Evolutionary conservation across 2,329 filamentous ascomycete genomes (phyloP).

Genomic region (Aureobasidium sp.): DNA sequence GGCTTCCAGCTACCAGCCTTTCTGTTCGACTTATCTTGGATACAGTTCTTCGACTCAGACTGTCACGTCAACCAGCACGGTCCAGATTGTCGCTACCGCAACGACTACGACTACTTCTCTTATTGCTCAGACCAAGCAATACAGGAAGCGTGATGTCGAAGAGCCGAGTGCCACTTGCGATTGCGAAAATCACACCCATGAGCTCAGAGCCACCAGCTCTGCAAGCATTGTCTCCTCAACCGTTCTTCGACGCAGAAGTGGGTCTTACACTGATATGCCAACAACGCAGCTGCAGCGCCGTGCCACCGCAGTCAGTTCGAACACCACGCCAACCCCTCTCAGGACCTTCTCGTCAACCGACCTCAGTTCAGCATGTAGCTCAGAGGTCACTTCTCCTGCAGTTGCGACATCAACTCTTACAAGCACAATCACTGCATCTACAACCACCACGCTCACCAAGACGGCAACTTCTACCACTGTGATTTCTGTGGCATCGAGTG

Average conservation of each 20-base stretch:
- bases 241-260: constrained; percentile 20
- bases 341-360: constrained; percentile 17
- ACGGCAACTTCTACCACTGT: constrained; percentile 15
- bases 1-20: constrained; percentile 24
- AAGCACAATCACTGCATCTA: constrained; percentile 24
- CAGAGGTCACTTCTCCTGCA: constrained; percentile 15
- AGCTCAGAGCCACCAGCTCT: constrained; percentile 10
- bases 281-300: constrained; percentile 20
- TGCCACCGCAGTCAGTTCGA: constrained; percentile 3
- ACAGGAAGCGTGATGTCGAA: constrained; percentile 21
- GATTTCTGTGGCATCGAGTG: constrained; percentile 19
- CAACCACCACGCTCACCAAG: constrained; percentile 23
- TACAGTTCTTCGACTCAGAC: constrained; percentile 22
- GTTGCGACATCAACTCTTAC: background rate
- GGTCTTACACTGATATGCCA: constrained; percentile 1
- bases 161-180: constrained; percentile 15
- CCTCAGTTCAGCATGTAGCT: constrained; percentile 20
- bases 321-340: constrained; percentile 19
- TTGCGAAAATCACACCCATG: constrained; percentile 4
- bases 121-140: constrained; percentile 17
- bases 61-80: constrained; percentile 18
- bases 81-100: constrained; percentile 8
- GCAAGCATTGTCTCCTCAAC: constrained; percentile 5
- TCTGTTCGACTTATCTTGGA: constrained; percentile 24
- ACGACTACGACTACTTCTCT: constrained; percentile 10